Conservation (phyloP, 2,329 filamentous ascomycete genomes). For the Hypoxylon sp. region DNA sequence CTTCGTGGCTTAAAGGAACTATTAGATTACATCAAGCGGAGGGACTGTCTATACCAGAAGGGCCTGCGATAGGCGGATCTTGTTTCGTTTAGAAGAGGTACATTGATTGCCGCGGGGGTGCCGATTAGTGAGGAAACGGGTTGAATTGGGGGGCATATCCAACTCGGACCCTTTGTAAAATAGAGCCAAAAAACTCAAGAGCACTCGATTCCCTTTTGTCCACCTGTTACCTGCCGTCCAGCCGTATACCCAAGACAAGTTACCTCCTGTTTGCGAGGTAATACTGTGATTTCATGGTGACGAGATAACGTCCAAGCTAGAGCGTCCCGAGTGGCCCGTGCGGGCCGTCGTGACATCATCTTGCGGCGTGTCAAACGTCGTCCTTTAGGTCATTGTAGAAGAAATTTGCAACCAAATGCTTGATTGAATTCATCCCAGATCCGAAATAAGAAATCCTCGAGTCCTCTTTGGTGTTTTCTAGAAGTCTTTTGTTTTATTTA, state of each 20-base stretch:
- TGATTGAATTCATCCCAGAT: too few species aligned
- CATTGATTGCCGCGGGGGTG: slow-evolving; percentile 56
- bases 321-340: slow-evolving; percentile 13
- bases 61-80: slow-evolving; percentile 46
- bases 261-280: not conserved
- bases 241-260: too few species aligned
- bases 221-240: too few species aligned
- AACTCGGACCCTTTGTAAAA: slow-evolving; percentile 66
- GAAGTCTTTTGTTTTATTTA: not conserved
- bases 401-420: slow-evolving; percentile 15
- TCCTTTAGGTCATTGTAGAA: slow-evolving; percentile 21
- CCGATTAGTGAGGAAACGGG: slow-evolving; percentile 57
- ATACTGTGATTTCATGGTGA: not conserved
- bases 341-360: slow-evolving; percentile 39
- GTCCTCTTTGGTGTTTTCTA: not conserved
- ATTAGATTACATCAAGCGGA: slow-evolving; percentile 44
- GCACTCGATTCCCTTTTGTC: slow-evolving; percentile 69
- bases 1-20: slow-evolving; percentile 70
- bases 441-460: too few species aligned
- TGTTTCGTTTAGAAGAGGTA: slow-evolving; percentile 59
- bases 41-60: slow-evolving; percentile 59
- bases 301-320: slow-evolving; percentile 9
- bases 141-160: slow-evolving; percentile 53
- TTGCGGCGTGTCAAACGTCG: slow-evolving; percentile 14
- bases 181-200: slow-evolving; percentile 69